Base-by-base conservation (phyloP, 768 basidiomycete genomes). In the Podaxis sp. region DNA sequence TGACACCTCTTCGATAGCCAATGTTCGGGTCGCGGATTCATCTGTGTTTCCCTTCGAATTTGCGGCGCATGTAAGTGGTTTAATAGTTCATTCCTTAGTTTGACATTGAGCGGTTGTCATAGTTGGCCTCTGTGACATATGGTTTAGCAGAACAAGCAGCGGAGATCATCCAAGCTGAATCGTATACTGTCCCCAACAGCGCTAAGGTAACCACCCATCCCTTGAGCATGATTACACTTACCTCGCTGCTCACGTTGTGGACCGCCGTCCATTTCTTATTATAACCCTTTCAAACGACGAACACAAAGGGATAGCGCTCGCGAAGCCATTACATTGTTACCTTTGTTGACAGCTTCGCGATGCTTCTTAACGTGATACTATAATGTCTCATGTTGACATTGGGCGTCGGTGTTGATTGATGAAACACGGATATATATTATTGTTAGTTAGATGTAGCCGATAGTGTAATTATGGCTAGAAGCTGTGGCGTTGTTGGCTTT, bases 1-100 rank as follows among this genome's bases (percentile, higher is more conserved):
- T 46, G 44, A 46, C 20, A 8, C 33, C 20, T n/a, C 7, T 46
- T 20, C 2, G 20, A 55, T 44, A 70, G 74, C 76, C 24, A 89
- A 89, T 75, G 77, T 87, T 41, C 78, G 86, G 55, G 83, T 87
- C 33, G 81, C 73, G n/a, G 84, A 86, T 66, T 71, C 83, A 3
- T 83, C 81, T 3, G 79, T 87, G 33, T 84, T 82, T 71, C 85
- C 87, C 0, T 77, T 85, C 50, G 71, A 72, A 58, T 74, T 75
- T 66, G 72, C 74, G 37, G 73, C 74, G 15, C 74, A 74, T 71
- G 72, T 72, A 48, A 38, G 72, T 65, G 6, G 20, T 24, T 53
- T 22, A n/a, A 6, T 44, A 33, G 33, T 48, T 50, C 57, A 56
- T 49, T 24, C 30, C 26, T 44, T 49, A 1, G 26, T n/a, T 20